These are phyloP conservation scores for Stellera chamaejasme DNA, from an alignment of 345 rosid genomes.

Conservation along the genomic window DNA sequence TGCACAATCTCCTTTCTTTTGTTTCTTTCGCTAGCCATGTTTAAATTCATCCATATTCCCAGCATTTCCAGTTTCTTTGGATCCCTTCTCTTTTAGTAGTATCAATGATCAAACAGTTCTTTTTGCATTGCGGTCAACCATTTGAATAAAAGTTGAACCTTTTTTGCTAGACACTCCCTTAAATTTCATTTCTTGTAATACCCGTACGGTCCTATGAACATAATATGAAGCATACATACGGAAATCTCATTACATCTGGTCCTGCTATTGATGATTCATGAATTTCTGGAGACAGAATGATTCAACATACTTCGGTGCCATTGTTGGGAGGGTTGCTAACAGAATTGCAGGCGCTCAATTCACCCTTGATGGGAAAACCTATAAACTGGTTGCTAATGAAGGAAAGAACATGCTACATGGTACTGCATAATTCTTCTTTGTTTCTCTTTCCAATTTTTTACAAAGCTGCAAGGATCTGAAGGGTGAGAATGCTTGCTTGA, in stretches of 20 bases:
- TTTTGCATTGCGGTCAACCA: too few relatives aligned
- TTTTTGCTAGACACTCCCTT: too few relatives aligned
- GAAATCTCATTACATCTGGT: too few relatives aligned
- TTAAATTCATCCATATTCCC: too few relatives aligned
- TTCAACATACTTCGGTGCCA: slow-evolving; percentile 52
- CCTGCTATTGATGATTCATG: too few relatives aligned
- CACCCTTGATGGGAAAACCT: slow-evolving; percentile 49
- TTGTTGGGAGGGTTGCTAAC: slow-evolving; percentile 83
- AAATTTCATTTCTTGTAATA: too few relatives aligned
- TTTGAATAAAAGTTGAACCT: too few relatives aligned
- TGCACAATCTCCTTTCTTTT: not conserved
- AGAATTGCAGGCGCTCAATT: slow-evolving; percentile 68
- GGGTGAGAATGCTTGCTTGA: not conserved
- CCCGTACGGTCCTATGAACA: too few relatives aligned
- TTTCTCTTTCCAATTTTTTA: not conserved
- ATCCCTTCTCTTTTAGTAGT: too few relatives aligned
- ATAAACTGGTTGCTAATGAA: slow-evolving; percentile 61
- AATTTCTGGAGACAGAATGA: slow-evolving; percentile 37
- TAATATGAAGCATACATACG: too few relatives aligned
- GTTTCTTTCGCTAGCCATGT: not conserved
- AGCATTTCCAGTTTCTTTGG: too few relatives aligned
- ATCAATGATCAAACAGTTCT: too few relatives aligned
- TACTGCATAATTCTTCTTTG: slow-evolving; percentile 14
- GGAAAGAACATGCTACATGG: slow-evolving; percentile 86
- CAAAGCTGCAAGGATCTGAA: not conserved